phyloP scores from a whole-genome alignment of 1,284 basidiomycete species.

The Sphaerobolus stellatus region DNA sequence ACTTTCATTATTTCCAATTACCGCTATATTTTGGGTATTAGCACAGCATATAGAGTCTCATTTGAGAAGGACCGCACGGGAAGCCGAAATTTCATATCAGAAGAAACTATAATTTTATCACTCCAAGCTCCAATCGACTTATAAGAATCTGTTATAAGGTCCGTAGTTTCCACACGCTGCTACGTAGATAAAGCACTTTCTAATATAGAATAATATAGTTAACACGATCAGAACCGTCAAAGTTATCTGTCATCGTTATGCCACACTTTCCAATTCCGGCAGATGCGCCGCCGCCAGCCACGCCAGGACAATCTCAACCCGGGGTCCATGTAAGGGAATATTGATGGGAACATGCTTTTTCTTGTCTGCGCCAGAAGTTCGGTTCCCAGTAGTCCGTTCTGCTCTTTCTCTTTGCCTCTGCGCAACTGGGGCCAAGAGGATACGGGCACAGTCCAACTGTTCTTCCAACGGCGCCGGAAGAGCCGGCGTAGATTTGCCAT shows the following conservation, averaged over 20 bases:
- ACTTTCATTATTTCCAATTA: conserved; percentile 34
- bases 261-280: conserved; percentile 58
- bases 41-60: not conserved
- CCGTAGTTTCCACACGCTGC: not conserved
- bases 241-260: conserved; percentile 22
- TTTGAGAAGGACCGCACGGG: not conserved
- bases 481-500: conserved; percentile 6
- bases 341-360: conserved; percentile 67
- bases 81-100: not conserved
- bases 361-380: conserved; percentile 40
- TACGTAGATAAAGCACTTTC: not conserved
- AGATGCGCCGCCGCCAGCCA: conserved; percentile 79
- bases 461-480: conserved; percentile 21
- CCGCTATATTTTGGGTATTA: conserved; percentile 10
- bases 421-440: conserved; percentile 65
- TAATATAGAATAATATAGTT: not conserved
- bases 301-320: conserved; percentile 77
- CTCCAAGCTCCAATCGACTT: not conserved
- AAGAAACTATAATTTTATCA: not conserved
- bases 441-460: conserved; percentile 59
- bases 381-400: conserved; percentile 50
- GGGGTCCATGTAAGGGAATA: conserved; percentile 78
- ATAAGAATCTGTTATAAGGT: not conserved
- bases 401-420: conserved; percentile 56
- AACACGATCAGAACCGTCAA: not conserved